phyloP scores from a whole-genome alignment of 345 rosid species.

The Crucihimalaya himalaica region DNA sequence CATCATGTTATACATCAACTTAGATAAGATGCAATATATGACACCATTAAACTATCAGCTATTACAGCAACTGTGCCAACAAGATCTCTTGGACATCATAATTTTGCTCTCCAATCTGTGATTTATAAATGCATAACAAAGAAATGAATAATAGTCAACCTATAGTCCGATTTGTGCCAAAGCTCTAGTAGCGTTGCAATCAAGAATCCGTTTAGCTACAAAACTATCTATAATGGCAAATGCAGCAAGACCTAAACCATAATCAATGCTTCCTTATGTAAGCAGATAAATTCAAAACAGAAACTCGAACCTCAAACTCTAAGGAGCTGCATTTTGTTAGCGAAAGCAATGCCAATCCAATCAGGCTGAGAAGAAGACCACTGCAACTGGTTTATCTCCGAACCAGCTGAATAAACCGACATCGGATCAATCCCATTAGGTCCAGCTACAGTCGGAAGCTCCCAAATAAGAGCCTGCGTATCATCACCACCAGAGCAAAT shows the following conservation, averaged over 20 bases:
- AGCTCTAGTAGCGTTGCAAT: not conserved
- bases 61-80: not conserved
- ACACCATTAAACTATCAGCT: not conserved
- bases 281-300: too few species aligned
- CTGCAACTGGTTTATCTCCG: slow-evolving; percentile 91
- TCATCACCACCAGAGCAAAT: slow-evolving; percentile 94
- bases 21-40: not conserved
- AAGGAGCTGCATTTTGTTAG: slow-evolving; percentile 87
- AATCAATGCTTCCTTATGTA: too few species aligned
- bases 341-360: slow-evolving; percentile 88
- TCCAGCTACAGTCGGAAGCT: slow-evolving; percentile 88
- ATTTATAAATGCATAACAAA: not conserved
- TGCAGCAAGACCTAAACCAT: not conserved
- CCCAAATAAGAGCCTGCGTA: slow-evolving; percentile 84
- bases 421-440: slow-evolving; percentile 93
- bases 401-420: slow-evolving; percentile 78
- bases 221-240: not conserved
- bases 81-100: not conserved
- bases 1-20: not conserved
- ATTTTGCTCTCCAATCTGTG: not conserved
- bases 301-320: slow-evolving; percentile 63
- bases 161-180: not conserved
- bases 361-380: slow-evolving; percentile 87
- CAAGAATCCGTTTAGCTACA: too few species aligned
- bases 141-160: not conserved